A percentile compares a stretch with the other conserved stretches of the same genome.
Conservation (phyloP, 2,329 filamentous ascomycete species). For the Lachnellula suecica region DNA sequence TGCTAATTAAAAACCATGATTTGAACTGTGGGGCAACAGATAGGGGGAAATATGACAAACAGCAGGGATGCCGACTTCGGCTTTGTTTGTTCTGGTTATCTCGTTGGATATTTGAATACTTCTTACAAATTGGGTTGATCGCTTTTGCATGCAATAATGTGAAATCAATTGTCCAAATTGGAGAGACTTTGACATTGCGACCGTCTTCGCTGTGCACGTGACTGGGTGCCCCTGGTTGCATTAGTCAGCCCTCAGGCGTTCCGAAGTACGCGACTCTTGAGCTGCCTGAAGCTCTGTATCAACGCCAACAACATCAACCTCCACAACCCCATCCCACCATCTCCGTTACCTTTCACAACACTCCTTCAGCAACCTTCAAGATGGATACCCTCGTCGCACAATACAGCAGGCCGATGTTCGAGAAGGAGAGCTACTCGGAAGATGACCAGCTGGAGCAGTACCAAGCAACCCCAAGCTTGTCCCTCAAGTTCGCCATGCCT, state of each 20-base stretch:
- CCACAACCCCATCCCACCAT: slow-evolving; percentile 10
- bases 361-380: slow-evolving; percentile 20
- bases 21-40: too few species aligned
- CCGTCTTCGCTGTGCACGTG: too few species aligned
- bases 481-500: slow-evolving; percentile 92
- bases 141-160: too few species aligned
- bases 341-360: slow-evolving; percentile 13
- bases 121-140: too few species aligned
- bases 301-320: slow-evolving; percentile 25
- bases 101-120: too few species aligned
- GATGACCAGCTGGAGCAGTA: slow-evolving; percentile 73
- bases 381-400: slow-evolving; percentile 95
- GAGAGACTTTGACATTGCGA: too few species aligned
- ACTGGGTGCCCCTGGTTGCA: slow-evolving; percentile 3
- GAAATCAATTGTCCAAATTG: too few species aligned
- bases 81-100: too few species aligned
- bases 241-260: background rate
- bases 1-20: too few species aligned
- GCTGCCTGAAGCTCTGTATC: slow-evolving; percentile 29
- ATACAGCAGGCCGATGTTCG: slow-evolving; percentile 78
- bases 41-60: too few species aligned
- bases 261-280: slow-evolving; percentile 24
- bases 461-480: slow-evolving; percentile 72
- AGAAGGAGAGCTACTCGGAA: slow-evolving; percentile 68
- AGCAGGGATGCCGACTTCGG: too few species aligned